A percentile compares a stretch with the other conserved stretches of the same genome.
These are phyloP conservation scores for Globisporangium spiculum DNA, from an alignment of 352 stramenopile genomes.

Conservation along the genomic window DNA sequence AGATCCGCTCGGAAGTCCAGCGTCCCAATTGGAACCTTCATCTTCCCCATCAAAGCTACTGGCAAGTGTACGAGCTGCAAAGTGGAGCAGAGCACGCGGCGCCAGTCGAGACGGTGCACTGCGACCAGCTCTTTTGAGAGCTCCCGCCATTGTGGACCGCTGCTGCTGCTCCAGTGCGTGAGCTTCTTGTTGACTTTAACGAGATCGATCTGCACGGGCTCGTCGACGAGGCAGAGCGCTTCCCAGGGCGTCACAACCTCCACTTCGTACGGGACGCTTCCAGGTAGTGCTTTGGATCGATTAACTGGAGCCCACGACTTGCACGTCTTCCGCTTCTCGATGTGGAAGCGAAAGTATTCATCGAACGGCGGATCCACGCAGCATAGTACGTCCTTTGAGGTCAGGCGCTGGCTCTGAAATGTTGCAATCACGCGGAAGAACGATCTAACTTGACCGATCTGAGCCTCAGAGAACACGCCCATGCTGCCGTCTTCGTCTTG, in stretches of 20 bases:
- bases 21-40: conserved; percentile 68
- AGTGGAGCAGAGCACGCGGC: conserved; percentile 66
- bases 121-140: conserved; percentile 56
- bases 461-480: conserved; percentile 17
- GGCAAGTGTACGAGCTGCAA: conserved; percentile 70
- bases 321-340: conserved; percentile 35
- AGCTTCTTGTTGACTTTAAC: conserved; percentile 62
- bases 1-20: conserved; percentile 73
- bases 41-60: conserved; percentile 50
- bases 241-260: conserved; percentile 66
- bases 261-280: conserved; percentile 40
- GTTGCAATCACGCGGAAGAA: conserved; percentile 55
- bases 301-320: neutral
- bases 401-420: conserved; percentile 59
- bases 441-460: conserved; percentile 38
- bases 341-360: conserved; percentile 57
- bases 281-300: conserved; percentile 12
- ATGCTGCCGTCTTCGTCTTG: conserved; percentile 15
- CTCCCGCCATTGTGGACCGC: conserved; percentile 37
- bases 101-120: conserved; percentile 73
- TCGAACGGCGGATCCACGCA: conserved; percentile 68
- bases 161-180: conserved; percentile 21
- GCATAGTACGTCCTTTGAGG: conserved; percentile 42
- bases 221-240: conserved; percentile 61
- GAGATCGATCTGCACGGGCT: conserved; percentile 55